Base-by-base conservation (phyloP, 768 basidiomycete genomes). In the Ramaria sp. region DNA sequence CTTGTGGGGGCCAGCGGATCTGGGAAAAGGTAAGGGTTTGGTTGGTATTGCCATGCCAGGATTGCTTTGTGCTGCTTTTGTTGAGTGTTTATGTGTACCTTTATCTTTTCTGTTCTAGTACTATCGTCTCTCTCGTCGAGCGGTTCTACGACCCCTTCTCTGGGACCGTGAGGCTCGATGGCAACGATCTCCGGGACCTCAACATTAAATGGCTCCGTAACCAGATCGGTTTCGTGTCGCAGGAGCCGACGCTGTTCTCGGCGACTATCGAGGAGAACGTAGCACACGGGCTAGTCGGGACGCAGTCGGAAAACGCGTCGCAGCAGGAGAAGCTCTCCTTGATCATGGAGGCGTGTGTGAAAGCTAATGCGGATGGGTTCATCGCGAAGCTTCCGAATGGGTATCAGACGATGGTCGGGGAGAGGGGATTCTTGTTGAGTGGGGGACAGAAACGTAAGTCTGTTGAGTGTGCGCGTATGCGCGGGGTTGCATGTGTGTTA, bases 321-420 rank as follows among this genome's bases (percentile, higher is more conserved):
- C 79, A 82, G 16, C 87, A 86, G 52, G 82, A 88, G 62, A 85
- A 89, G 67, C 77, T 85, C 54, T 74, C 72, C 36, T 67, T 92
- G 18, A 78, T 94, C 70, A 84, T 86, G 69, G 82, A 88, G 49
- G 91, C 91, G 1, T 89, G 87, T 60, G 70, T 90, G 68, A 89
- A 91, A 65, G 82, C 91, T 1, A 94, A 93, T 61, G 90, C 89
- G 0, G 85, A 94, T 60, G 83, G 83, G n/a, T 94, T 93, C 66
- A 82, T 94, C 59, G 72, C 72, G 55, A 88, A 87, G 62, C 69
- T 94, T 4, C 88, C 91, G 0, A 65, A 80, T 15, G 88, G 88
- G 1, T 94, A 92, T 61, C 84, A 91, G 38, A 94, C 90, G 9
- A 73, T 88, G 73, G 89, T 92, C 30, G 90, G 89, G 36, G 89